phyloP scores from a whole-genome alignment of 1,284 basidiomycete species.

The Tremellales sp. region DNA sequence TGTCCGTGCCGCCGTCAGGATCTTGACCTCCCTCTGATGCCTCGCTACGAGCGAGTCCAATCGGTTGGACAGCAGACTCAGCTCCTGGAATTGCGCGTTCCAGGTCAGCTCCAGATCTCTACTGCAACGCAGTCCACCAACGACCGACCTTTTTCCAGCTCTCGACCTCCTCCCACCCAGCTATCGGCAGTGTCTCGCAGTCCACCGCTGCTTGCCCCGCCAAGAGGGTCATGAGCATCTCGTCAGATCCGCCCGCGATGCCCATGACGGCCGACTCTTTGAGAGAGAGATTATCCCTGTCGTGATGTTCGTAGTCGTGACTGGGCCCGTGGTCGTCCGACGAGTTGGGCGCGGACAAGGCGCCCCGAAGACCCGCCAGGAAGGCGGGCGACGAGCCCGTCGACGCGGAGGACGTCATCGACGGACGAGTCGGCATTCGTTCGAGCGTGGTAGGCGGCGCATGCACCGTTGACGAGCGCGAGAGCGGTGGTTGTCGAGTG shows the following conservation, averaged over 20 bases:
- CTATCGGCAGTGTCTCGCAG: conserved; percentile 67
- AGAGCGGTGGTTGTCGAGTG: no score
- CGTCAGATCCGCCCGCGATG: conserved; percentile 54
- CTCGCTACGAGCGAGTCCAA: conserved; percentile 40
- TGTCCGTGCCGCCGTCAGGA: conserved; percentile 47
- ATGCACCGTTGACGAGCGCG: no score
- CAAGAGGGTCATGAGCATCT: conserved; percentile 73
- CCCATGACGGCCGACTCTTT: conserved; percentile 17
- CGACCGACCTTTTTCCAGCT: conserved; percentile 74
- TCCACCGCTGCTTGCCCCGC: conserved; percentile 75
- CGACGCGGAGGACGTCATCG: no score
- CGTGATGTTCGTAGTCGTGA: neutral
- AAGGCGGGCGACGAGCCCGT: neutral
- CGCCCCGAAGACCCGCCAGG: neutral
- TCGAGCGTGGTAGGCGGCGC: no score
- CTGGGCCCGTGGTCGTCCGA: neutral
- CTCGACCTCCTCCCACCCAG: conserved; percentile 81
- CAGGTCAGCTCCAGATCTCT: no score
- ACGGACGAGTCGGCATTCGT: no score
- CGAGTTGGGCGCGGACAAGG: neutral
- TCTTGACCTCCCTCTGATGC: conserved; percentile 49
- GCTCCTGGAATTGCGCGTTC: conserved; percentile 29
- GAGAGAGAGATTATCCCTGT: no score
- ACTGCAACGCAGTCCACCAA: neutral
- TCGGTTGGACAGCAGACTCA: conserved; percentile 38